These are phyloP conservation scores for Daedaleopsis sinensis DNA, from an alignment of 768 basidiomycete genomes.

Conservation along the genomic window DNA sequence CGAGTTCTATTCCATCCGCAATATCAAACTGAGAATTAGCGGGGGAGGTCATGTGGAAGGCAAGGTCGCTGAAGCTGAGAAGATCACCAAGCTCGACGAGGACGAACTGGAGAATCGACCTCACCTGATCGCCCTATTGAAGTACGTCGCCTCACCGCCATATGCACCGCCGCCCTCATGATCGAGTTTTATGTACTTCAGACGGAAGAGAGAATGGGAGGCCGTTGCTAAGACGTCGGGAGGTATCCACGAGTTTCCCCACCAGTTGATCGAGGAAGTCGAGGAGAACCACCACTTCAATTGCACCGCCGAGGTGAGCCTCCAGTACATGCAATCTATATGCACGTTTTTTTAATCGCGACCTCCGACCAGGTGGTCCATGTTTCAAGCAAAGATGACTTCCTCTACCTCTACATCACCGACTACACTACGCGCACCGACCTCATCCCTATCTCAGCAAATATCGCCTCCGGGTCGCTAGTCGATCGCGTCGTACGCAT, in stretches of 20 bases:
- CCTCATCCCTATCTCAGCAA: slow-evolving; percentile 36
- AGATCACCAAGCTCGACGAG: slow-evolving; percentile 47
- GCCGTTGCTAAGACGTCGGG: slow-evolving; percentile 29
- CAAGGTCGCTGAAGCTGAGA: slow-evolving; percentile 54
- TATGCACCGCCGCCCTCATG: neutral
- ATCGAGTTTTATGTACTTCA: slow-evolving; percentile 26
- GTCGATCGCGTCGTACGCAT: slow-evolving; percentile 56
- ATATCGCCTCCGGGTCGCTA: slow-evolving; percentile 43
- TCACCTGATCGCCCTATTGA: slow-evolving; percentile 51
- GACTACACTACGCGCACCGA: slow-evolving; percentile 62
- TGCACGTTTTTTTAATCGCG: neutral
- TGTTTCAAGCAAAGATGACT: slow-evolving; percentile 35
- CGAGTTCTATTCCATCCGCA: slow-evolving; percentile 55
- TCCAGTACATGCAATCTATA: neutral
- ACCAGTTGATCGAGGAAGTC: slow-evolving; percentile 52
- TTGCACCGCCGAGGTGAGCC: slow-evolving; percentile 60
- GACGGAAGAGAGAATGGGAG: slow-evolving; percentile 54
- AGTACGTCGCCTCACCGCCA: slow-evolving; percentile 40
- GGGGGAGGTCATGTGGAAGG: slow-evolving; percentile 49
- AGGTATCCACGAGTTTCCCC: slow-evolving; percentile 39
- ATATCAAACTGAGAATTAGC: slow-evolving; percentile 48
- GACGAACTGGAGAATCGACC: slow-evolving; percentile 37
- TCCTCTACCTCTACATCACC: slow-evolving; percentile 56
- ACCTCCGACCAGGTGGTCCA: slow-evolving; percentile 52
- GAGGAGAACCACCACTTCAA: slow-evolving; percentile 47